Conservation (phyloP, 2,329 filamentous ascomycete species). For the Diaporthe capsici region DNA sequence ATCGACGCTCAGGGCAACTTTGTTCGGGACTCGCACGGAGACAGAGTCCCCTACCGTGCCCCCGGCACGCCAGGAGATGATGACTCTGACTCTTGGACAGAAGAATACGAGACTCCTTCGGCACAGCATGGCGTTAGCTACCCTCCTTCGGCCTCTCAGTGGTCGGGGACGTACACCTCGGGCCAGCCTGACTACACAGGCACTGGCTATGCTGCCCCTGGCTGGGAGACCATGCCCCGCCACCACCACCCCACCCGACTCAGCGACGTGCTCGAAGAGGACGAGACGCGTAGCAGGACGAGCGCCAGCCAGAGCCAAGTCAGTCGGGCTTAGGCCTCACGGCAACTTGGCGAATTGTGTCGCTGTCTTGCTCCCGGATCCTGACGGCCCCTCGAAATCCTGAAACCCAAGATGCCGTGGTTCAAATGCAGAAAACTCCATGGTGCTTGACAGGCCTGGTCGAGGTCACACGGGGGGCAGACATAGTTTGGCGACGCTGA, state of each 20-base stretch:
- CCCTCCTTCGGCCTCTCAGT: conserved; percentile 57
- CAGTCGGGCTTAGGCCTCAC: conserved; percentile 58
- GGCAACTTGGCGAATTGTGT: conserved; percentile 12
- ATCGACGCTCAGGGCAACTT: conserved; percentile 74
- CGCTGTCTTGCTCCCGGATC: not conserved
- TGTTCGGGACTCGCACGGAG: conserved; percentile 72
- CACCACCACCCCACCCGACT: conserved; percentile 91
- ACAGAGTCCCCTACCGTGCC: conserved; percentile 67
- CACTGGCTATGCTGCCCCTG: conserved; percentile 74
- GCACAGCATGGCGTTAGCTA: conserved; percentile 56
- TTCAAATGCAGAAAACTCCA: not conserved
- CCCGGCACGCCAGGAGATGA: conserved; percentile 59
- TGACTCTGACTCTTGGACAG: conserved; percentile 66
- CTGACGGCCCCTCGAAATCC: not conserved
- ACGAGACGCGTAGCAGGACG: conserved; percentile 84
- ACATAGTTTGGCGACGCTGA: not conserved
- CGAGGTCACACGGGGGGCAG: not conserved
- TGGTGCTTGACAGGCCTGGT: not conserved
- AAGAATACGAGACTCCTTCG: conserved; percentile 70
- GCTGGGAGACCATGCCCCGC: conserved; percentile 82
- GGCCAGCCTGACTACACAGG: conserved; percentile 74
- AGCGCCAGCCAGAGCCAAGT: conserved; percentile 77
- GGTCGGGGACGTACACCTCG: conserved; percentile 57
- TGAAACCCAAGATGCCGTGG: not conserved
- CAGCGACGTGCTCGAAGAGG: conserved; percentile 89